Evolutionary conservation across 805 yeast genomes (phyloP), one percentile per base, ranked within the genome.

Genomic region (Candida alai): DNA sequence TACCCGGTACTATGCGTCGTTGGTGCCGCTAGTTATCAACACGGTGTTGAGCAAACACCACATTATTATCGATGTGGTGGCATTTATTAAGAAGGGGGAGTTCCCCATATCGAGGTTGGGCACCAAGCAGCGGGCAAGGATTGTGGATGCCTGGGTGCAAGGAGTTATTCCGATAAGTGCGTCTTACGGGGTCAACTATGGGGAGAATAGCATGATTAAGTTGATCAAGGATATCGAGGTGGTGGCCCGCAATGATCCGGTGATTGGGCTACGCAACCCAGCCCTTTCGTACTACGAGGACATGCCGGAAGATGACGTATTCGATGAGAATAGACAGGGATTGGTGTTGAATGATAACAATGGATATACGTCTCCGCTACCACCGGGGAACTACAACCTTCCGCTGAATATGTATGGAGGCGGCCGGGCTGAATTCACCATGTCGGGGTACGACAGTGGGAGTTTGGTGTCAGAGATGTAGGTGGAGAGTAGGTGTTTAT

Each of bases 21-120:
- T 93, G 37, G 88, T 87, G 0, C 94, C 97, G 1, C 73, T 89
- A 15, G 73, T 93, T 28, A 88, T 85, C 27, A 82, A 85, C 43
- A 78, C 79, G 12, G 76, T 90, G 1, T 62, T 94, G 47, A 78
- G 84, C 41, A 80, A 75, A 41, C 96, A 89, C 54, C 93, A 87
- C 43, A 62, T 93, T 37, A 73, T 86, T 7, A 65, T 88, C 14
- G 97, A 94, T 55, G 73, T 90, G 27, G 83, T 93, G 23, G 82
- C 87, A 0, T 93, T 90, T 59, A 76, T 84, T 28, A 75, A 74
- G 32, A 67, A 68, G 30, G 80, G 76, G 4, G 71, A 70, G 10
- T 74, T 80, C 45, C 89, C 88, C 3, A 62, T 74, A 30, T 83
- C 93, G 18, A 59, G 94, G 44, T 56, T 88, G 40, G 87, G 82